These are phyloP conservation scores for Kluyveromyces nonfermentans DNA, from an alignment of 805 yeast species.

Conservation along the genomic window DNA sequence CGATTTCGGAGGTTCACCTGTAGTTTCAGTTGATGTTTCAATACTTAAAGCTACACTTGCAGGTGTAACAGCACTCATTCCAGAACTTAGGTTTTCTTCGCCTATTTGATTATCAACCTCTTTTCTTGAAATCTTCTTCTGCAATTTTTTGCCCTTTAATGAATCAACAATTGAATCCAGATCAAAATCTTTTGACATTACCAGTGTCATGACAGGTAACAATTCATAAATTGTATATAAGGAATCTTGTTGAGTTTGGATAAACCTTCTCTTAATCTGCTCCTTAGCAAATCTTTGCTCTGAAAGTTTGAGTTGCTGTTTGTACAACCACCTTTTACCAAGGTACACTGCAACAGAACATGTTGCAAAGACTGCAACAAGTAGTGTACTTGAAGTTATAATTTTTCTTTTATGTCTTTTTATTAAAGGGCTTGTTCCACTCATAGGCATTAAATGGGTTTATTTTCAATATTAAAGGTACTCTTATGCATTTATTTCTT, in stretches of 20 bases:
- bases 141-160: conserved; percentile 18
- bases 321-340: conserved; percentile 24
- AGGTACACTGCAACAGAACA: conserved; percentile 21
- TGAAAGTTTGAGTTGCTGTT: conserved; percentile 38
- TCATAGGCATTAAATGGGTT: neutral
- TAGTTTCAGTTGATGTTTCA: conserved; percentile 8
- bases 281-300: conserved; percentile 55
- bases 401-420: conserved; percentile 22
- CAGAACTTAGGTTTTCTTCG: conserved; percentile 14
- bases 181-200: conserved; percentile 19
- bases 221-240: conserved; percentile 74
- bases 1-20: conserved; percentile 23
- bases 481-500: neutral
- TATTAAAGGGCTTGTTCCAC: conserved; percentile 10
- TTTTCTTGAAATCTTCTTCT: conserved; percentile 5
- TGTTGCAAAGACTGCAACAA: conserved; percentile 21
- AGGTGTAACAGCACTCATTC: conserved; percentile 13
- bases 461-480: no score
- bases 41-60: conserved; percentile 7
- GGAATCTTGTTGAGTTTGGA: conserved; percentile 89
- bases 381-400: conserved; percentile 13
- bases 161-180: conserved; percentile 20
- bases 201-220: conserved; percentile 58
- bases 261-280: conserved; percentile 70
- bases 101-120: conserved; percentile 5